A percentile compares a stretch with the other conserved stretches of the same genome.
Evolutionary conservation across 148 eudicot genomes (phyloP).

Genomic region (Diospyros kaki): DNA sequence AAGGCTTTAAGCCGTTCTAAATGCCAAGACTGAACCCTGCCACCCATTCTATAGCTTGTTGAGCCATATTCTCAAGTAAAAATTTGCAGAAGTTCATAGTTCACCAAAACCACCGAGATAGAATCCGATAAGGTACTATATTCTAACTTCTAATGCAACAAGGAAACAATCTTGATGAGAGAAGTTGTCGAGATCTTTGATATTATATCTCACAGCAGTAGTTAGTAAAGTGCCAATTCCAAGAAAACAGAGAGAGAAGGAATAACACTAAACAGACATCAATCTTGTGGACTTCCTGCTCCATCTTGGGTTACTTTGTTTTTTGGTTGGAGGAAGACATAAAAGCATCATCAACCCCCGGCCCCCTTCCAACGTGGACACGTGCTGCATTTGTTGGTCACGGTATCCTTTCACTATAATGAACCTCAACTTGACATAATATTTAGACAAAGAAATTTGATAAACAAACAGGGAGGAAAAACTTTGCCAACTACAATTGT

Average conservation of each 20-base stretch:
- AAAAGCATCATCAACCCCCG: no score
- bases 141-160: background rate
- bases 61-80: background rate
- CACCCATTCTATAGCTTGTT: background rate
- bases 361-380: no score
- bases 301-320: background rate
- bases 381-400: no score
- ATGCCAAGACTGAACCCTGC: background rate
- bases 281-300: background rate
- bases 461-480: no score
- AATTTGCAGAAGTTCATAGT: background rate
- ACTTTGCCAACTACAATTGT: no score
- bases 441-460: no score
- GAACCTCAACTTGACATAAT: no score
- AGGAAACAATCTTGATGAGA: background rate
- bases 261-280: background rate
- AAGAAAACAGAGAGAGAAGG: background rate
- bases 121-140: background rate
- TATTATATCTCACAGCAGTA: background rate
- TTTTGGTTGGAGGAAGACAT: no score
- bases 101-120: background rate
- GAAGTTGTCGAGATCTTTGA: background rate
- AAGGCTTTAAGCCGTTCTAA: background rate
- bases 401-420: no score
- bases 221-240: background rate